Evolutionary conservation across 805 yeast species (phyloP).

Genomic region (Kodamaea leandrae): DNA sequence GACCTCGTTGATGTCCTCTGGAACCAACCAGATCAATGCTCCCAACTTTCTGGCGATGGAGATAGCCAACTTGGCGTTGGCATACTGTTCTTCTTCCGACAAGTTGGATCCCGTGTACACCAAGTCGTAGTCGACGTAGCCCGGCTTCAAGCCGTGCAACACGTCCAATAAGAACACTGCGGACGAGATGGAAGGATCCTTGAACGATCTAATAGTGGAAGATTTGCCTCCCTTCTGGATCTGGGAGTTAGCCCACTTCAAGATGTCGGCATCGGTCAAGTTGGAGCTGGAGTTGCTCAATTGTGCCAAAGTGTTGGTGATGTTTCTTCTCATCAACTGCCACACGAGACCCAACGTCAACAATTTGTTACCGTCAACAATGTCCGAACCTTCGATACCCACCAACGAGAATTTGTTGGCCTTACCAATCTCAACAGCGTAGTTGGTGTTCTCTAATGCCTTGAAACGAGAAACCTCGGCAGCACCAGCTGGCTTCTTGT

Average conservation of each 20-base stretch:
- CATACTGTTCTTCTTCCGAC: constrained; percentile 77
- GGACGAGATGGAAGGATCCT: constrained; percentile 70
- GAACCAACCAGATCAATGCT: constrained; percentile 97
- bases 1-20: constrained; percentile 97
- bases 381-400: constrained; percentile 97
- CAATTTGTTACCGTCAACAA: constrained; percentile 87
- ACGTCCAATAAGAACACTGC: constrained; percentile 87
- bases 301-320: constrained; percentile 74
- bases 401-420: constrained; percentile 89
- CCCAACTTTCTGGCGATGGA: constrained; percentile 98
- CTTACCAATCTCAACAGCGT: constrained; percentile 96
- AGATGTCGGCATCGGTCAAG: constrained; percentile 78
- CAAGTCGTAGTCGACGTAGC: constrained; percentile 93
- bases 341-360: constrained; percentile 91
- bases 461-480: constrained; percentile 83
- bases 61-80: constrained; percentile 94
- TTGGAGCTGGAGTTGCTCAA: constrained; percentile 55
- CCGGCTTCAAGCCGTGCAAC: constrained; percentile 91
- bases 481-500: constrained; percentile 77
- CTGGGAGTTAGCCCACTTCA: constrained; percentile 90
- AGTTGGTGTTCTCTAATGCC: constrained; percentile 95
- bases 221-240: constrained; percentile 82
- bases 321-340: constrained; percentile 98
- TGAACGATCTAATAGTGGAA: constrained; percentile 74
- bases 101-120: constrained; percentile 70